Conservation (phyloP, 768 basidiomycete genomes). For the Mycena epipterygia region DNA sequence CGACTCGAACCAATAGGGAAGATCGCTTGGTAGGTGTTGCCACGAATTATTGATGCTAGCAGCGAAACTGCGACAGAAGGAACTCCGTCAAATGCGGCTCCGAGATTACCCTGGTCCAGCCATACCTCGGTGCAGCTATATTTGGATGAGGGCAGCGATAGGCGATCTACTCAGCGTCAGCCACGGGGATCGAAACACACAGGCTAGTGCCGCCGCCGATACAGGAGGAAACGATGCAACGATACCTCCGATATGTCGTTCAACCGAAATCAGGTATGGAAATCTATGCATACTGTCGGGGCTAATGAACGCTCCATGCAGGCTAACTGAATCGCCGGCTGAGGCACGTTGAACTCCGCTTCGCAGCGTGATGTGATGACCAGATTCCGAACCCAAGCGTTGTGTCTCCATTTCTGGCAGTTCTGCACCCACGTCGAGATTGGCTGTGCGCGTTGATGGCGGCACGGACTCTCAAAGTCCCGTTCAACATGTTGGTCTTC, state of each 20-base stretch:
- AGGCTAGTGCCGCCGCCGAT: no score
- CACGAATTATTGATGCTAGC: no score
- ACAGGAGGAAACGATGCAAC: no score
- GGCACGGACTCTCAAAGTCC: neutral
- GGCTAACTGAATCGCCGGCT: neutral
- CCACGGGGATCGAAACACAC: neutral
- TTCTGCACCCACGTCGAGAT: neutral
- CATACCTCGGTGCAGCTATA: neutral
- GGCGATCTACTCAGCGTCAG: neutral
- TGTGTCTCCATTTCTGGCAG: neutral
- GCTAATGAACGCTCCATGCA: neutral
- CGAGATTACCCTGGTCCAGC: no score
- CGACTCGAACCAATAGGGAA: no score
- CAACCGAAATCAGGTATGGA: neutral
- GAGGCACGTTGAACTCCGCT: neutral
- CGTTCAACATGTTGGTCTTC: neutral
- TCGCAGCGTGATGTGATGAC: neutral
- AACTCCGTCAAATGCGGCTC: neutral
- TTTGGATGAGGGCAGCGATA: neutral
- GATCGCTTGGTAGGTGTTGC: no score
- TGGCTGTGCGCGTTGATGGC: conserved; percentile 11
- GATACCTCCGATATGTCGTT: neutral
- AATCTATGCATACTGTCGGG: neutral
- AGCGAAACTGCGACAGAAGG: no score
- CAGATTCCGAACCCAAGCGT: neutral